phyloP scores from a whole-genome alignment of 495 filamentous ascomycete species.

The Aspergillus mulundensis region DNA sequence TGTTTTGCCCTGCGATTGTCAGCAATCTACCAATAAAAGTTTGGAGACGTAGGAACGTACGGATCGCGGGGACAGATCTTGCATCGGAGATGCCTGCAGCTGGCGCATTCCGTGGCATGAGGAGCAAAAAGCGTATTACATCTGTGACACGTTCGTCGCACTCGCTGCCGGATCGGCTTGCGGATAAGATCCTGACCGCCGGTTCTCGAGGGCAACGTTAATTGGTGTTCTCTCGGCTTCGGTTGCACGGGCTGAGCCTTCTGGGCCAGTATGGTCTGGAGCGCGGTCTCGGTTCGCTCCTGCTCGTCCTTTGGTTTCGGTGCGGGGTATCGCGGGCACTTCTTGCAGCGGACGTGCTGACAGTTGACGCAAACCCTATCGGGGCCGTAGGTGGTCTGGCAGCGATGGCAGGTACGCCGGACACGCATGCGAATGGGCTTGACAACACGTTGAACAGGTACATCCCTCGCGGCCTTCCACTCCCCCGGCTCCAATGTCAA shows the following conservation, averaged over 20 bases:
- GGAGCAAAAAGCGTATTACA: slow-evolving; percentile 62
- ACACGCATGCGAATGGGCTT: slow-evolving; percentile 91
- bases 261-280: slow-evolving; percentile 24
- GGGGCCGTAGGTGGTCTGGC: slow-evolving; percentile 65
- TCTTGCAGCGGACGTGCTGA: slow-evolving; percentile 72
- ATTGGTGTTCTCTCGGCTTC: slow-evolving; percentile 28
- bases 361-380: slow-evolving; percentile 69
- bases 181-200: slow-evolving; percentile 68
- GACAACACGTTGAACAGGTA: slow-evolving; percentile 67
- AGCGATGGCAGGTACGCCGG: slow-evolving; percentile 76
- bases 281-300: slow-evolving; percentile 43
- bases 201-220: slow-evolving; percentile 60
- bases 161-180: slow-evolving; percentile 61
- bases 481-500: slow-evolving; percentile 65
- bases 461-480: slow-evolving; percentile 55
- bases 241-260: slow-evolving; percentile 9
- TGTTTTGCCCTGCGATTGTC: slow-evolving; percentile 53
- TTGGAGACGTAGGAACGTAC: slow-evolving; percentile 46
- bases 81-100: slow-evolving; percentile 74
- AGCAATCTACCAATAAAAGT: background rate
- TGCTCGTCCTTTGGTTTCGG: slow-evolving; percentile 37
- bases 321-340: slow-evolving; percentile 68
- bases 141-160: slow-evolving; percentile 73
- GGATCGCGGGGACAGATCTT: slow-evolving; percentile 77
- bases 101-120: slow-evolving; percentile 58